These are phyloP conservation scores for Acanthamoeba healyi DNA, from an alignment of 208 protist species.

Conservation along the genomic window DNA sequence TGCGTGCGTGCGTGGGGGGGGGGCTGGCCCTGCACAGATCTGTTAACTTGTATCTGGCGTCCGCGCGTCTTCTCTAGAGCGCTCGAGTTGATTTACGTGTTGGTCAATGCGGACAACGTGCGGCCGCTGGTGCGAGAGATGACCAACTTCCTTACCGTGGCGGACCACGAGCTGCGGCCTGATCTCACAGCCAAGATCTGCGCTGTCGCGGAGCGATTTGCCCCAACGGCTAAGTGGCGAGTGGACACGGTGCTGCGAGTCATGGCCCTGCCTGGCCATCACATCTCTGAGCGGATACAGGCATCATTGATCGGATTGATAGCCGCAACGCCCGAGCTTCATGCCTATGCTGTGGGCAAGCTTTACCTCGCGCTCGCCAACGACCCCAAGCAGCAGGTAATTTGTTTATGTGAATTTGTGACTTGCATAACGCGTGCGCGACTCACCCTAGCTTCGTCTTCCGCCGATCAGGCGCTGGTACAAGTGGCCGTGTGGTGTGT, in stretches of 20 bases:
- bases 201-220: slow-evolving; percentile 93
- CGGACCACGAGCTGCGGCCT: slow-evolving; percentile 94
- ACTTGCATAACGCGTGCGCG: neutral
- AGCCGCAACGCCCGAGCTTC: slow-evolving; percentile 92
- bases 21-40: too few species aligned
- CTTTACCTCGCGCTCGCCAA: slow-evolving; percentile 91
- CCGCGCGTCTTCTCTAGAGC: slow-evolving; percentile 91
- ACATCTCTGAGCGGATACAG: slow-evolving; percentile 87
- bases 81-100: slow-evolving; percentile 97
- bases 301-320: slow-evolving; percentile 94
- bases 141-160: slow-evolving; percentile 95
- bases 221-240: slow-evolving; percentile 96
- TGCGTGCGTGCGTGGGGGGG: too few species aligned
- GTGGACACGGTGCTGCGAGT: slow-evolving; percentile 96
- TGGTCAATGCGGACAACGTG: slow-evolving; percentile 96
- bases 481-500: slow-evolving; percentile 96
- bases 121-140: slow-evolving; percentile 96
- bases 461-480: slow-evolving; percentile 90
- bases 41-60: too few species aligned
- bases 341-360: slow-evolving; percentile 92
- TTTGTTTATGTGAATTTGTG: slow-evolving; percentile 1
- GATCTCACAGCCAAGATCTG: slow-evolving; percentile 96
- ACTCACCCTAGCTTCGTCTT: slow-evolving; percentile 54
- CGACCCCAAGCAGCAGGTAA: slow-evolving; percentile 70
- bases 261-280: slow-evolving; percentile 90